Evolutionary conservation across 1,284 basidiomycete species (phyloP).

Genomic region (Microstroma glucosiphilum): DNA sequence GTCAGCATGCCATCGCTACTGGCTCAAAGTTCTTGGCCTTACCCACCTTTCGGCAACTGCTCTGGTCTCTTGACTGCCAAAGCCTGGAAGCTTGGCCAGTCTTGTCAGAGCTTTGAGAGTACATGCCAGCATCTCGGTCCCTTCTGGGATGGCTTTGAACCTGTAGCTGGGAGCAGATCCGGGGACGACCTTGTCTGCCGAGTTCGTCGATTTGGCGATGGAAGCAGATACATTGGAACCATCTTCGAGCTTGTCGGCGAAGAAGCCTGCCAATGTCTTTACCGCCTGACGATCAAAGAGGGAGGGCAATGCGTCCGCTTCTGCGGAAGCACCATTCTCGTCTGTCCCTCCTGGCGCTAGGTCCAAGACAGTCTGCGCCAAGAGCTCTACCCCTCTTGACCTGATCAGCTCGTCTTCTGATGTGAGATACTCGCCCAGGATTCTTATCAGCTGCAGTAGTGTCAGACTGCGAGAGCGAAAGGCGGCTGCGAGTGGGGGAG

Average conservation of each 20-base stretch:
- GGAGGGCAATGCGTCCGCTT: background rate
- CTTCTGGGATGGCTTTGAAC: slow-evolving; percentile 15
- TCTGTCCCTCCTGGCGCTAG: background rate
- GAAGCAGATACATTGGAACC: slow-evolving; percentile 55
- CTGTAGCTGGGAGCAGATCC: slow-evolving; percentile 19
- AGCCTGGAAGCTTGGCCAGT: slow-evolving; percentile 60
- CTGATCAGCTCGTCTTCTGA: slow-evolving; percentile 9
- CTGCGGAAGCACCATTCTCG: background rate
- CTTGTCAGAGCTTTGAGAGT: slow-evolving; percentile 64
- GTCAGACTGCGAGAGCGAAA: background rate
- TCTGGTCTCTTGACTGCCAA: slow-evolving; percentile 66
- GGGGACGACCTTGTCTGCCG: slow-evolving; percentile 27
- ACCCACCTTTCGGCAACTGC: slow-evolving; percentile 58
- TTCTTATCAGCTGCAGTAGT: slow-evolving; percentile 9
- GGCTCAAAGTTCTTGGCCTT: slow-evolving; percentile 56
- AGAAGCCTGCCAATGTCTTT: slow-evolving; percentile 73
- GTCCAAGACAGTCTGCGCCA: slow-evolving; percentile 13
- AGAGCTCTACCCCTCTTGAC: slow-evolving; percentile 8
- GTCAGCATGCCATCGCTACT: background rate
- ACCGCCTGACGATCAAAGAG: slow-evolving; percentile 68
- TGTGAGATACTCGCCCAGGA: slow-evolving; percentile 9
- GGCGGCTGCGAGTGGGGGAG: background rate
- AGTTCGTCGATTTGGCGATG: slow-evolving; percentile 24
- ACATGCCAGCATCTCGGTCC: slow-evolving; percentile 39
- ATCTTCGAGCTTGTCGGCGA: slow-evolving; percentile 77